Conservation (phyloP, 2,329 filamentous ascomycete genomes). For the Diplodia seriata region DNA sequence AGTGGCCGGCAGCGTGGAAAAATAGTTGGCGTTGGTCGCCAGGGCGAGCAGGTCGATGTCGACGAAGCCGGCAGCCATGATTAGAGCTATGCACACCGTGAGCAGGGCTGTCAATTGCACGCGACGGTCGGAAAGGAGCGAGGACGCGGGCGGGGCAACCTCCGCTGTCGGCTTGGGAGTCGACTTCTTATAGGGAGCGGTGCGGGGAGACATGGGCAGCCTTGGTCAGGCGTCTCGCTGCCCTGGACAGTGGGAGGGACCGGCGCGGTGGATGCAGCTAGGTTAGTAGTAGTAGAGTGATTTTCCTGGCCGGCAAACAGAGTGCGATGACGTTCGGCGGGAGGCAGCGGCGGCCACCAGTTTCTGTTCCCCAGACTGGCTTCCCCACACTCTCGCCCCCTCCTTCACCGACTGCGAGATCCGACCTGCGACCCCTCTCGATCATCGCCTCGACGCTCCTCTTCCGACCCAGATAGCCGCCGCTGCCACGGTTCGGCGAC, state of each 20-base stretch:
- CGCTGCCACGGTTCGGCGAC: neutral
- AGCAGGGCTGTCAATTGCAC: conserved; percentile 5
- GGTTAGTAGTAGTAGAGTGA: neutral
- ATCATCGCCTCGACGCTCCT: neutral
- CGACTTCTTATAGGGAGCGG: conserved; percentile 24
- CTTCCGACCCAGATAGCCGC: neutral
- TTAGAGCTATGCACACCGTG: conserved; percentile 19
- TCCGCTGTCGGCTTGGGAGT: neutral
- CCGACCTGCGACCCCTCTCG: conserved; percentile 1
- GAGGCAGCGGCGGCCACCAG: neutral
- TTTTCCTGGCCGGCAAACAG: conserved; percentile 6
- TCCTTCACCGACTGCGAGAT: neutral
- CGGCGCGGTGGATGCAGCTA: neutral
- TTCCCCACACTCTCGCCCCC: conserved; percentile 10
- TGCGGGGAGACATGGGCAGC: conserved; percentile 13
- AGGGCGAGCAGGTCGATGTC: conserved; percentile 44
- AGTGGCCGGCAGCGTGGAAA: conserved; percentile 40
- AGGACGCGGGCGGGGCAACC: neutral
- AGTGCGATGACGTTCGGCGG: conserved; percentile 1
- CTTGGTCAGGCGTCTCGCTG: neutral
- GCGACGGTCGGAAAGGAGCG: neutral
- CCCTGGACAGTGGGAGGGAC: neutral
- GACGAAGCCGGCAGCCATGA: conserved; percentile 33
- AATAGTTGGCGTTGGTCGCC: conserved; percentile 44
- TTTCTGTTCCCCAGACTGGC: neutral